Evolutionary conservation across 2,329 filamentous ascomycete genomes (phyloP), one percentile per base, ranked within the genome.

Genomic region (Penicillium sp.): DNA sequence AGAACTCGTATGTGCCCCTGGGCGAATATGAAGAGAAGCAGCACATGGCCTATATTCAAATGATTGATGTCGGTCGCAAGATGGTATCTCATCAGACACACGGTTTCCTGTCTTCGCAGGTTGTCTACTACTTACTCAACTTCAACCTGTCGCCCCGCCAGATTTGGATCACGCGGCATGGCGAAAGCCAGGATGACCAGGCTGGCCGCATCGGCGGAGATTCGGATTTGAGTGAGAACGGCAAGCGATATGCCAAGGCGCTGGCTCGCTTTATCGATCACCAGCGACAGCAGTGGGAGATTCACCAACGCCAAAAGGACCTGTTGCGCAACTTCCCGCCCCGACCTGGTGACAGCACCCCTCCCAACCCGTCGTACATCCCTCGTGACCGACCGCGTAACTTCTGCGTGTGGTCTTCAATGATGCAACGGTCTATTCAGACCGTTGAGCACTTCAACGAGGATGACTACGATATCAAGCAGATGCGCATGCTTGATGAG

Each of bases 371-470:
- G 0, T 90, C 96, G 67, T 86, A 81, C 48, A 68, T 74, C 16
- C 69, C 69, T 2, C 72, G 74, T 47, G 85, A 87, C 44, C 76
- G 85, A 27, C 83, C 88, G 27, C 82, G 89, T 65, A 95, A 96
- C 68, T 97, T 96, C 69, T 99, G 94, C 70, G 90, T 99, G 14
- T 99, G 94, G 94, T 96, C 92, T 0, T 95, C 90, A 2, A 97
- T 97, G 92, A 82, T 99, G 57, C 87, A 89, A 68, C 88, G 94
- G 58, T 91, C 89, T 54, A 86, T 94, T 45, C 85, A 96, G 67
- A 95, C 92, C 0, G 91, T 88, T 0, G 85, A 94, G 58, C 88
- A 88, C 69, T 99, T 97, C 69, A 89, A 95, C 61, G 94, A 97
- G 58, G 92, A 97, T 20, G 90, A 96, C 48, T 96, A 92, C 69